Evolutionary conservation across 2,329 filamentous ascomycete species (phyloP).

Genomic region (Penicillium sp.): DNA sequence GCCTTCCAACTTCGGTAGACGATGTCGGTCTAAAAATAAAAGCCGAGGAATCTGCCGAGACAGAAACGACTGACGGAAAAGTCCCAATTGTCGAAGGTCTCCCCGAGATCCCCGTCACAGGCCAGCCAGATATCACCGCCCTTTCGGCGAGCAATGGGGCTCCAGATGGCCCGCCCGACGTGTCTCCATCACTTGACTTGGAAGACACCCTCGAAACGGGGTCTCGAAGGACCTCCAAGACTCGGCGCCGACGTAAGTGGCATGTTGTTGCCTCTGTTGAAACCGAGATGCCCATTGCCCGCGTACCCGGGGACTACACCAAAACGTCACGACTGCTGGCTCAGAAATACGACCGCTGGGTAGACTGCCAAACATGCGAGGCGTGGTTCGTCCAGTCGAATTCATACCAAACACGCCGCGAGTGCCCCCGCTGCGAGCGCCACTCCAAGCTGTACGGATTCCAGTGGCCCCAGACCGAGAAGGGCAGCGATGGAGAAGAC

Average conservation of each 20-base stretch:
- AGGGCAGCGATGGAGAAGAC: slow-evolving; percentile 69
- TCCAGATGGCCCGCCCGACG: slow-evolving; percentile 21
- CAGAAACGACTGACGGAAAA: slow-evolving; percentile 1
- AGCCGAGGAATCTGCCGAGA: slow-evolving; percentile 16
- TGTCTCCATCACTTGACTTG: slow-evolving; percentile 28
- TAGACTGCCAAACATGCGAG: slow-evolving; percentile 81
- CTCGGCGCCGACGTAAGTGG: slow-evolving; percentile 23
- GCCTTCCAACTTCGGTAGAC: slow-evolving; percentile 37
- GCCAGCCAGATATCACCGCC: background rate
- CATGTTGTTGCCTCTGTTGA: slow-evolving; percentile 40
- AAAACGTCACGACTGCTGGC: slow-evolving; percentile 73
- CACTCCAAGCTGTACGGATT: slow-evolving; percentile 96
- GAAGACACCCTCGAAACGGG: slow-evolving; percentile 27
- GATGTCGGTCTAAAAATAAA: slow-evolving; percentile 24
- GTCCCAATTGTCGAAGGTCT: background rate
- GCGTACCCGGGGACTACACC: slow-evolving; percentile 75
- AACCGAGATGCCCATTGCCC: slow-evolving; percentile 38
- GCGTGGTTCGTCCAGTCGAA: slow-evolving; percentile 82
- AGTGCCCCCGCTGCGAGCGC: slow-evolving; percentile 88
- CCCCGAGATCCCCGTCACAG: background rate
- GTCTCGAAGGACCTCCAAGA: slow-evolving; percentile 20
- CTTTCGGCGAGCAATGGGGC: background rate
- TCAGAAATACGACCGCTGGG: slow-evolving; percentile 76
- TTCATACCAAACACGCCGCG: slow-evolving; percentile 78
- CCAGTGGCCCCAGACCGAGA: slow-evolving; percentile 92